A percentile compares a stretch with the other conserved stretches of the same genome.
phyloP scores from a whole-genome alignment of 2,329 filamentous ascomycete genomes.

The Aspergillus arachidicola region DNA sequence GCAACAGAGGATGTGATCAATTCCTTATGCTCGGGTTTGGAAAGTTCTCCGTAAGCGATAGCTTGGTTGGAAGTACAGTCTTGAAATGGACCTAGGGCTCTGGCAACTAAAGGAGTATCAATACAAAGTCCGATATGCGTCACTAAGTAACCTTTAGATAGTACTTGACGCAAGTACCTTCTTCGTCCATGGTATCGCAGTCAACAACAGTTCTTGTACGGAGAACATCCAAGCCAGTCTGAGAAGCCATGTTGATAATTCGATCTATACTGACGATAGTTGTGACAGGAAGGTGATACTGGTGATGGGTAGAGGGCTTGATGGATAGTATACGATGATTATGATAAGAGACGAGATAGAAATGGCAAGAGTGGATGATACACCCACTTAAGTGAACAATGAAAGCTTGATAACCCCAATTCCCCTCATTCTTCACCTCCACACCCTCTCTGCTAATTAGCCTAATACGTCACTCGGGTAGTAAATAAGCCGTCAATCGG shows the following conservation, averaged over 20 bases:
- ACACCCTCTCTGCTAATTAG: not conserved
- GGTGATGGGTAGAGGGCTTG: not conserved
- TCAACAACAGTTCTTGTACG: slow-evolving; percentile 51
- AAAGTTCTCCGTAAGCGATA: slow-evolving; percentile 54
- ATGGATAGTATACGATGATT: not conserved
- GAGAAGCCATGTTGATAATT: slow-evolving; percentile 21
- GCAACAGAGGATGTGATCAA: slow-evolving; percentile 23
- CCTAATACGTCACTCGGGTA: not conserved
- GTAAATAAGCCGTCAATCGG: not conserved
- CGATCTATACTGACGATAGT: not conserved
- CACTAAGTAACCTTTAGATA: not conserved
- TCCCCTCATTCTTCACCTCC: slow-evolving; percentile 3
- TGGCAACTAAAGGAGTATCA: slow-evolving; percentile 41
- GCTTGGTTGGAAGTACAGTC: slow-evolving; percentile 62
- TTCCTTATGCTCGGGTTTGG: slow-evolving; percentile 41
- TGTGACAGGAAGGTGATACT: not conserved
- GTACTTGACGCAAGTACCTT: slow-evolving; percentile 37
- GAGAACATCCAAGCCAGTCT: slow-evolving; percentile 45
- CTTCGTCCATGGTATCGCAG: slow-evolving; percentile 55
- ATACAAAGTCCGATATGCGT: not conserved
- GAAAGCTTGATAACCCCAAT: slow-evolving; percentile 1
- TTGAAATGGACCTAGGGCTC: slow-evolving; percentile 51
- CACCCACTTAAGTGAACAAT: not conserved
- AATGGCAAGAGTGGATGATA: not conserved
- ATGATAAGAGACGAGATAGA: not conserved